Base-by-base conservation (phyloP, 495 filamentous ascomycete genomes). In the Viridothelium virens region DNA sequence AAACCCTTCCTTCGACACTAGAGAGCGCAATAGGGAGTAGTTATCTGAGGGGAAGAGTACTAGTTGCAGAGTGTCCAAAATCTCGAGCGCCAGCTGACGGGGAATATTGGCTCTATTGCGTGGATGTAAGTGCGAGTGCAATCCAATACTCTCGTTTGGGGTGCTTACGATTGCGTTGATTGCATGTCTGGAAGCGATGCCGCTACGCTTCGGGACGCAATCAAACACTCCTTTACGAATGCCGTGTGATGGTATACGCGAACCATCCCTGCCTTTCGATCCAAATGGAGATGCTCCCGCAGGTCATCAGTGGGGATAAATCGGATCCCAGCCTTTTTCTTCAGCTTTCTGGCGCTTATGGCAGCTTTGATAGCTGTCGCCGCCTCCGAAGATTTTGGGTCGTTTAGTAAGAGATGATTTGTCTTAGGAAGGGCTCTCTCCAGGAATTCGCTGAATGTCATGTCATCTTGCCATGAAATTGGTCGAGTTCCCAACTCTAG, bases 1-100 rank as follows among this genome's bases (percentile, higher is more conserved):
- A 46, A 78, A 70, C 16, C 62, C 65, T 33, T 53, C 62, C 14
- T 59, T 70, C 12, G 67, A 65, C 31, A 72, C 72, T 0, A 78
- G 70, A 2, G 69, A 71, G 2, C 64, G 56, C 16, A 78, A 67
- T 4, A 79, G 65, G 10, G 56, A 67, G 38, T 65, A 65, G 18
- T 66, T 56, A n/a, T 79, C 76, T 2, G 65, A 65, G 0, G 77
- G 77, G 64, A 79, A 79, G 34, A 79, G 69, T 18, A 79, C 76
- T n/a, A 67, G 70, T 50, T 79, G 73, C 9, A 75, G 50, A 1
- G 75, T 75, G 63, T 75, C 71, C 5, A 79, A 71, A 14, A 66
- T 63, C 67, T 79, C 77, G 34, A 79, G 68, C 36, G 69, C 74
- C 14, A 78, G 69, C 41, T 66, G 63, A 16, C 72, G 71, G 4